Evolutionary conservation across 176 grass and related monocot species (phyloP).

Genomic region (Elaeis guineensis): DNA sequence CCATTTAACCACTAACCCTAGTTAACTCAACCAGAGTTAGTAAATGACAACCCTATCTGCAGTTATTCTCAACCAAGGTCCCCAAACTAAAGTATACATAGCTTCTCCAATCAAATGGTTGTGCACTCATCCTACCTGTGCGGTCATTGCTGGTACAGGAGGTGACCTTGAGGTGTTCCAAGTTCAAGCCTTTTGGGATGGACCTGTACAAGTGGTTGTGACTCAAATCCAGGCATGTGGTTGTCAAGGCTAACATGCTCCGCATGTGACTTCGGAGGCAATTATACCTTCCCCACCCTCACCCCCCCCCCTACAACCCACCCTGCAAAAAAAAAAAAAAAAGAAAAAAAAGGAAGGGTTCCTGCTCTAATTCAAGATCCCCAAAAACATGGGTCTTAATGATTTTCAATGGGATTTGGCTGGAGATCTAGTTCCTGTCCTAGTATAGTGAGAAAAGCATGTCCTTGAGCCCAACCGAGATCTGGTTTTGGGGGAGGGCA

Average conservation of each 20-base stretch:
- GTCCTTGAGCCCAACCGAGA: constrained; percentile 36
- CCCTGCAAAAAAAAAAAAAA: no score
- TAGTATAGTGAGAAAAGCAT: constrained; percentile 64
- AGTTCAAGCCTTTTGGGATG: constrained; percentile 53
- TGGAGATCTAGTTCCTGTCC: constrained; percentile 46
- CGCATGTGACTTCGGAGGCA: constrained; percentile 48
- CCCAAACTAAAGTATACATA: no score
- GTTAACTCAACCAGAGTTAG: no score
- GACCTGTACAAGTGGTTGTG: constrained; percentile 64
- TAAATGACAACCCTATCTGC: no score
- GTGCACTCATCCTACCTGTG: neutral
- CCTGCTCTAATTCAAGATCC: constrained; percentile 71
- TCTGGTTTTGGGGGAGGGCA: constrained; percentile 62
- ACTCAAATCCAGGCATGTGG: constrained; percentile 50
- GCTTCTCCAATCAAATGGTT: no score
- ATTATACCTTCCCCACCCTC: constrained; percentile 19
- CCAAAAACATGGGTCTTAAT: constrained; percentile 43
- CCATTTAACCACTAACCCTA: no score
- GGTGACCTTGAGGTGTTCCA: constrained; percentile 56
- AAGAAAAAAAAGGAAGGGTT: constrained; percentile 25
- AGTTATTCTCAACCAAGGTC: no score
- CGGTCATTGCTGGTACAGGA: constrained; percentile 52
- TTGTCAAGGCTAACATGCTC: constrained; percentile 36
- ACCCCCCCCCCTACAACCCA: no score
- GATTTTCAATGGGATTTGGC: constrained; percentile 34